phyloP scores from a whole-genome alignment of 2,329 filamentous ascomycete species.

The Pseudogymnoascus sp. region DNA sequence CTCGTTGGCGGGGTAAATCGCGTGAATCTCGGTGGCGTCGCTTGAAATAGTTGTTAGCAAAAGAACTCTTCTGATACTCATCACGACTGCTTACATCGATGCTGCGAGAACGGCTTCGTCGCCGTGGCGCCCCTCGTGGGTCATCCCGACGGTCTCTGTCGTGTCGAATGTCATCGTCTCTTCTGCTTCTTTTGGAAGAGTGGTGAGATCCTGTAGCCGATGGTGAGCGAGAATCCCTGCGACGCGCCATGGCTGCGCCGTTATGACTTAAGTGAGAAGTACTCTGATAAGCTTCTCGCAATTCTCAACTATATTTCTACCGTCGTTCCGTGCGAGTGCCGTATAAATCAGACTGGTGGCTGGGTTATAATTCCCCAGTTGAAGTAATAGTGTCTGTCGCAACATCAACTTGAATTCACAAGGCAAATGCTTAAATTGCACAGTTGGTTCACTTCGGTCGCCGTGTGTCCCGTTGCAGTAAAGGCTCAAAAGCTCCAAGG shows the following conservation, averaged over 20 bases:
- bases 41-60: constrained; percentile 41
- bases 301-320: constrained; percentile 13
- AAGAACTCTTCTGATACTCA: constrained; percentile 14
- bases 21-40: constrained; percentile 49
- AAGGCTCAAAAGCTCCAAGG: background rate
- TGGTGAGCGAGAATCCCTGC: constrained; percentile 71
- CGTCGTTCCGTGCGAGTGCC: constrained; percentile 5
- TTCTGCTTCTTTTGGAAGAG: constrained; percentile 51
- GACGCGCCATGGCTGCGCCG: constrained; percentile 47
- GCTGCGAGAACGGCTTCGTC: constrained; percentile 54
- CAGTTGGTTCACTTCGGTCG: background rate
- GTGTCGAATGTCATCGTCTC: constrained; percentile 41
- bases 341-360: background rate
- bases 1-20: constrained; percentile 56
- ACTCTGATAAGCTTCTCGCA: constrained; percentile 29
- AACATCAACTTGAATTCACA: constrained; percentile 5
- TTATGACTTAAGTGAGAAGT: constrained; percentile 34
- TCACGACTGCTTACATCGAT: constrained; percentile 44
- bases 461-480: background rate
- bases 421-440: constrained; percentile 7
- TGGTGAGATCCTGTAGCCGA: constrained; percentile 83
- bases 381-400: background rate
- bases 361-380: background rate
- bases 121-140: constrained; percentile 40
- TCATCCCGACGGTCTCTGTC: constrained; percentile 45